A percentile compares a stretch with the other conserved stretches of the same genome.
Evolutionary conservation across 1,284 basidiomycete species (phyloP).

Genomic region (Heterobasidion parviporum): DNA sequence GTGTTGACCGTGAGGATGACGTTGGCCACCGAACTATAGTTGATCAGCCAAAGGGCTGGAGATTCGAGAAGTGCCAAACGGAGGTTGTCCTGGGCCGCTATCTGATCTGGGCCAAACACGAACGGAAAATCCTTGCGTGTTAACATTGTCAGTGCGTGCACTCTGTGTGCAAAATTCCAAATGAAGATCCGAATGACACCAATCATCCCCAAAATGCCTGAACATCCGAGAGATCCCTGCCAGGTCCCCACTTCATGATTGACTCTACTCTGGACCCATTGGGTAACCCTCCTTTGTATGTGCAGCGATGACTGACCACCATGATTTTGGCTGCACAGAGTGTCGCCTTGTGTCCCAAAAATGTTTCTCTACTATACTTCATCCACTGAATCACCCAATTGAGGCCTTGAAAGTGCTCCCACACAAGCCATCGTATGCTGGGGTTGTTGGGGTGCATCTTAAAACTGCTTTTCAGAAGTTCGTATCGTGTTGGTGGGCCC

Average conservation of each 20-base stretch:
- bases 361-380: conserved; percentile 17
- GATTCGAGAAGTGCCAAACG: conserved; percentile 13
- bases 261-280: conserved; percentile 4
- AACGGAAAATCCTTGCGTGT: conserved; percentile 11
- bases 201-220: conserved; percentile 4
- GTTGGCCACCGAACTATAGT: conserved; percentile 16
- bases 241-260: conserved; percentile 17
- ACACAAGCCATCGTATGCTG: conserved; percentile 24
- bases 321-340: conserved; percentile 12
- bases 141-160: conserved; percentile 8
- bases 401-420: conserved; percentile 19
- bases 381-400: conserved; percentile 22
- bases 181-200: conserved; percentile 16
- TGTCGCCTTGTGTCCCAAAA: conserved; percentile 15
- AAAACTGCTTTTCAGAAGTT: conserved; percentile 10
- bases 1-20: conserved; percentile 26
- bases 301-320: conserved; percentile 21
- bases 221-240: conserved; percentile 1
- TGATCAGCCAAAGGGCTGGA: conserved; percentile 19
- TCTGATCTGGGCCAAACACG: conserved; percentile 12
- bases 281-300: conserved; percentile 14
- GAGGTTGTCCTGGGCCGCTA: conserved; percentile 10
- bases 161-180: conserved; percentile 10
- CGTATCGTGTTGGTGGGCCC: conserved; percentile 14
- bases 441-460: conserved; percentile 21